Base-by-base conservation (phyloP, 202 grass and related monocot genomes). In the Tripidium arundinaceum region DNA sequence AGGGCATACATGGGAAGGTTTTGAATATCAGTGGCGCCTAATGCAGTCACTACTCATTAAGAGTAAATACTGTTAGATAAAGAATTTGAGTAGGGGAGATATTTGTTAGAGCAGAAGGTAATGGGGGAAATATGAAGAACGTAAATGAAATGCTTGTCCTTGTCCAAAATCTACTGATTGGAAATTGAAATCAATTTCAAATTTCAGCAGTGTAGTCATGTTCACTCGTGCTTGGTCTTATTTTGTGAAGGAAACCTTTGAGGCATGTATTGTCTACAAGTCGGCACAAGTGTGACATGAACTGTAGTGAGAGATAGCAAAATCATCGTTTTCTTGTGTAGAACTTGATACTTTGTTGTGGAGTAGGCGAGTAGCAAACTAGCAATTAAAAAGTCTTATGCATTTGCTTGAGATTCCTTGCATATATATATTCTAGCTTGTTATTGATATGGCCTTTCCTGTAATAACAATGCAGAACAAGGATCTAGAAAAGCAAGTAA, bases 401-500 rank as follows among this genome's bases (percentile, higher is more conserved):
- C 49, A 75, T 26, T 47, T 14, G 43, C 24, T 74, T 65, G 24
- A 85, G 49, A 31, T 50, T 85, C 59, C 60, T 60, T 82, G 74
- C 38, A 26, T 8, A 26, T 57, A 39, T 34, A 40, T 36, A 71
- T 70, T 65, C 21, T 33, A 19, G 8, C 34, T 76, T 82, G 15
- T 31, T 63, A 36, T 38, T 74, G 24, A 79, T 18, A 52, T 78
- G 58, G n/a, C 28, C 14, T 77, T 75, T 77, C 39, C 16, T 84
- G 29, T 57, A 80, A 75, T 67, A 26, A 28, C 18, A 86, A 65
- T 91, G 85, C 84, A 98, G 95, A 98, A 93, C 75, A 94, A 93
- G 83, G 95, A 98, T 81, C 88, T 91, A 83, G 92, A 94, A 80
- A 91, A 93, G 74, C 95, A 98, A 86, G 80, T 98, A 59, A 95